phyloP scores from a whole-genome alignment of 768 basidiomycete species.

The Termitomyces sp. region DNA sequence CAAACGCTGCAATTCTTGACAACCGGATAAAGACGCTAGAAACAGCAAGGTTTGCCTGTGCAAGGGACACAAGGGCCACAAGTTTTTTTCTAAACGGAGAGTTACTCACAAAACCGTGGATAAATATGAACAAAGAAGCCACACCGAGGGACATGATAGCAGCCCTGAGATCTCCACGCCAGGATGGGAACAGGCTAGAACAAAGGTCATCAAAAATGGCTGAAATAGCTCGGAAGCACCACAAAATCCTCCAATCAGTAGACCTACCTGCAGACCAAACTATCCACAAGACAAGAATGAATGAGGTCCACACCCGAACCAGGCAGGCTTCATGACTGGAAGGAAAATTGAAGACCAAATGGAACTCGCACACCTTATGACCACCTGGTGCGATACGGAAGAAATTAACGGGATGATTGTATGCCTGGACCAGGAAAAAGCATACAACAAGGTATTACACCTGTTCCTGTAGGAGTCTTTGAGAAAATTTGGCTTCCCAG shows the following conservation, averaged over 20 bases:
- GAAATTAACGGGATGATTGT: neutral
- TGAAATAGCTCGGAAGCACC: conserved; percentile 20
- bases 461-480: conserved; percentile 2
- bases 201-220: conserved; percentile 26
- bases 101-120: conserved; percentile 20
- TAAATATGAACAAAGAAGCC: neutral
- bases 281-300: neutral
- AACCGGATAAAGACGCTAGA: conserved; percentile 4
- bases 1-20: neutral
- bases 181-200: neutral
- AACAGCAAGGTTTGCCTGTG: neutral
- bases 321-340: conserved; percentile 9
- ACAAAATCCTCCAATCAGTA: conserved; percentile 4
- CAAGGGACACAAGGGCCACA: conserved; percentile 3
- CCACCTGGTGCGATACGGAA: neutral
- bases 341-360: conserved; percentile 4
- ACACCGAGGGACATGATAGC: conserved; percentile 17
- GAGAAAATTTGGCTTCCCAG: conserved; percentile 1
- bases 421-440: neutral
- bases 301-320: neutral
- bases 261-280: conserved; percentile 1
- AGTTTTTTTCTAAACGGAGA: conserved; percentile 11
- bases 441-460: neutral
- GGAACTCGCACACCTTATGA: neutral
- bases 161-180: conserved; percentile 1